Evolutionary conservation across 208 protist species (phyloP).

Genomic region (Zelonia costaricensis): DNA sequence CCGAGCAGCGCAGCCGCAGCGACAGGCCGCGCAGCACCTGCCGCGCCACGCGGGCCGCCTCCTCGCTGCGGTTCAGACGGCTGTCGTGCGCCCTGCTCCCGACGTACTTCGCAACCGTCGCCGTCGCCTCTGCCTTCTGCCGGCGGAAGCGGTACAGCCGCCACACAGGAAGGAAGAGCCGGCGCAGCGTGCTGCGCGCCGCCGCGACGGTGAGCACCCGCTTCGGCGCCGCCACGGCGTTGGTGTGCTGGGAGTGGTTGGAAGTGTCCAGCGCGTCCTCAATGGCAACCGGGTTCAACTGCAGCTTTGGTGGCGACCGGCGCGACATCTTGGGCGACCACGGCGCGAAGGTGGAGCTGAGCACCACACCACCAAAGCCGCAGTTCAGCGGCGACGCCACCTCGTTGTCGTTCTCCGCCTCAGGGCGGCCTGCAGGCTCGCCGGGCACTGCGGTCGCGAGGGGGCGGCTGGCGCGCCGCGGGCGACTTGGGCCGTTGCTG

Average conservation of each 20-base stretch:
- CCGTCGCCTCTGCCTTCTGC: slow-evolving; percentile 9
- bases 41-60: slow-evolving; percentile 12
- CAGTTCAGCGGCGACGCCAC: background rate
- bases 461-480: background rate
- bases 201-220: background rate
- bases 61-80: slow-evolving; percentile 4
- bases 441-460: background rate
- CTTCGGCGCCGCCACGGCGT: too few species aligned
- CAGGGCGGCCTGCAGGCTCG: background rate
- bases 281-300: background rate
- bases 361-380: slow-evolving; percentile 2
- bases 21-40: slow-evolving; percentile 14
- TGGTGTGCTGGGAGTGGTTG: background rate
- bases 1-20: slow-evolving; percentile 22
- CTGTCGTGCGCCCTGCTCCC: slow-evolving; percentile 2
- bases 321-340: background rate
- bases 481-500: background rate
- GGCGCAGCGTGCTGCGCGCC: slow-evolving; percentile 20
- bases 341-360: background rate
- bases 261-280: slow-evolving; percentile 7
- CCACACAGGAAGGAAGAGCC: slow-evolving; percentile 42
- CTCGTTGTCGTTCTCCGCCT: background rate
- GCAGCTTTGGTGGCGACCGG: background rate
- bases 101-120: slow-evolving; percentile 17
- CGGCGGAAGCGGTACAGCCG: slow-evolving; percentile 25